Evolutionary conservation across 2,329 filamentous ascomycete genomes (phyloP).

Genomic region (Xylaria arbuscula): DNA sequence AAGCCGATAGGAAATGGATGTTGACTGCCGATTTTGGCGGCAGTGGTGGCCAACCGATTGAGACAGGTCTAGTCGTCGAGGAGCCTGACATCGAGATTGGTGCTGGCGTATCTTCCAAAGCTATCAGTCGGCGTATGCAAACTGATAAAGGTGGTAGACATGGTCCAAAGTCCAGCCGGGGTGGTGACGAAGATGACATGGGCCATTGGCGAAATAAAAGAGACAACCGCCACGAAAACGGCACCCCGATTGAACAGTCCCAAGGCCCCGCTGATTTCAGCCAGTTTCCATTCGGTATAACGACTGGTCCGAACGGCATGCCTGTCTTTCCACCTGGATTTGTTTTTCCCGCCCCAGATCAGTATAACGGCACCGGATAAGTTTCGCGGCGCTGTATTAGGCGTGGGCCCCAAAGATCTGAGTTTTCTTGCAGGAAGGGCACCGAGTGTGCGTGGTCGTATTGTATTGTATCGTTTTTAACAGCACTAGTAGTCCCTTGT

Average conservation of each 20-base stretch:
- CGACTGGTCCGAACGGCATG: slow-evolving; percentile 61
- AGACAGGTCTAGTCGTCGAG: slow-evolving; percentile 87
- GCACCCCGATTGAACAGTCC: slow-evolving; percentile 41
- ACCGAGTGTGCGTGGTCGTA: slow-evolving; percentile 4
- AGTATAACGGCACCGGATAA: slow-evolving; percentile 38
- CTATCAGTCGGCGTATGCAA: slow-evolving; percentile 75
- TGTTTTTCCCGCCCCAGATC: slow-evolving; percentile 52
- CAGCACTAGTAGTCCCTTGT: slow-evolving; percentile 23
- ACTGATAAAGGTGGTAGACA: slow-evolving; percentile 74
- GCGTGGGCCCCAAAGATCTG: neutral
- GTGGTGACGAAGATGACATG: slow-evolving; percentile 47
- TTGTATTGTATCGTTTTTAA: slow-evolving; percentile 12
- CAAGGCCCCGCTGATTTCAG: slow-evolving; percentile 45
- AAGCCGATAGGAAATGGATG: slow-evolving; percentile 98
- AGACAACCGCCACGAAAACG: slow-evolving; percentile 47
- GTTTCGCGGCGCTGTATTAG: neutral
- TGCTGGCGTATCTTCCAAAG: slow-evolving; percentile 95
- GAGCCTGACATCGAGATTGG: slow-evolving; percentile 99
- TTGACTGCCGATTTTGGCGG: slow-evolving; percentile 92
- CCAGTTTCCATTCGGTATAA: slow-evolving; percentile 58
- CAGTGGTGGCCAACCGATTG: slow-evolving; percentile 84
- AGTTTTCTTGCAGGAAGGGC: neutral
- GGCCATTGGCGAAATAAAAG: slow-evolving; percentile 48
- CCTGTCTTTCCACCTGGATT: slow-evolving; percentile 61
- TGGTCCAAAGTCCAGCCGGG: slow-evolving; percentile 71